Conservation (phyloP, 1,284 basidiomycete genomes). For the Boletus smithii region DNA sequence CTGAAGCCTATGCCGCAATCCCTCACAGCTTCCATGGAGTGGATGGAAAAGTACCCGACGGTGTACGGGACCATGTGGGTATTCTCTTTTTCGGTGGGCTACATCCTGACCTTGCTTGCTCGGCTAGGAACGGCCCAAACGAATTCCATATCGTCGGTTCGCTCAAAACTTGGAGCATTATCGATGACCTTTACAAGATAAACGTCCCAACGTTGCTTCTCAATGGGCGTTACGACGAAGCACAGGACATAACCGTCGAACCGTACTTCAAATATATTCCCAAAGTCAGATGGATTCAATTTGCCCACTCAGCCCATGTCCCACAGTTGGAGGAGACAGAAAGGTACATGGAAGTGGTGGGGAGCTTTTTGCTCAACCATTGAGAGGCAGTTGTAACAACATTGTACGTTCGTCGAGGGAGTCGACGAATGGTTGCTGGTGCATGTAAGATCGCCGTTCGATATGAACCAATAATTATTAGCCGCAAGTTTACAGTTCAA, state of each 20-base stretch:
- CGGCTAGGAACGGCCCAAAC: slow-evolving; percentile 48
- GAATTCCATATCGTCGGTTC: slow-evolving; percentile 49
- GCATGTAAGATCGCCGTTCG: background rate
- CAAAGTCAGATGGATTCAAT: slow-evolving; percentile 48
- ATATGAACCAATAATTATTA: slow-evolving; percentile 1
- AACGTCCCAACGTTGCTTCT: slow-evolving; percentile 47
- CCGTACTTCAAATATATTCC: slow-evolving; percentile 46
- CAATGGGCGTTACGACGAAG: slow-evolving; percentile 51
- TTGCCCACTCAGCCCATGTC: slow-evolving; percentile 45
- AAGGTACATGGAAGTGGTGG: slow-evolving; percentile 41
- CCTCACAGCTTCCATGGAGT: slow-evolving; percentile 27
- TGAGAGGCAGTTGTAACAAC: background rate
- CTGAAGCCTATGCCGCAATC: slow-evolving; percentile 44
- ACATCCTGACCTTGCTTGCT: background rate
- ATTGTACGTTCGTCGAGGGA: background rate
- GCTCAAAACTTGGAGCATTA: slow-evolving; percentile 48
- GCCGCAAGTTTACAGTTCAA: slow-evolving; percentile 9
- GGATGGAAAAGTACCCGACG: slow-evolving; percentile 43
- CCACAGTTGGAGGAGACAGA: slow-evolving; percentile 47
- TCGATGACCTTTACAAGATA: slow-evolving; percentile 45
- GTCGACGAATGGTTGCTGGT: background rate
- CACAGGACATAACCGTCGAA: slow-evolving; percentile 41
- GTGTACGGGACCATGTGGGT: slow-evolving; percentile 48
- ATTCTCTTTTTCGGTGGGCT: background rate
- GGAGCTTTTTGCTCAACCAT: slow-evolving; percentile 32